A percentile compares a stretch with the other conserved stretches of the same genome.
Evolutionary conservation across 2,329 filamentous ascomycete species (phyloP).

Genomic region (Diaporthe sp.): DNA sequence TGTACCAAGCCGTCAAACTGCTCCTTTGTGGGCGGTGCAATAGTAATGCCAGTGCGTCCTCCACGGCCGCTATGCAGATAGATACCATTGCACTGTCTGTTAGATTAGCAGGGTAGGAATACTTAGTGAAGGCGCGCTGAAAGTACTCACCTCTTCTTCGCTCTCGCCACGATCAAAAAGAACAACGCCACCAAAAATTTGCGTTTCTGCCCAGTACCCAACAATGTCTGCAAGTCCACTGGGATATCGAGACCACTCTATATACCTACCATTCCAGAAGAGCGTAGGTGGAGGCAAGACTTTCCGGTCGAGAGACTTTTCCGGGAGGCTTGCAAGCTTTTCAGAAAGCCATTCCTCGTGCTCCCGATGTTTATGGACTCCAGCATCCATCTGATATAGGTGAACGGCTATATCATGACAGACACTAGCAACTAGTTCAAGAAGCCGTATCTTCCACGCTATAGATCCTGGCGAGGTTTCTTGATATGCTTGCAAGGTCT

Average conservation of each 20-base stretch:
- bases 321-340: background rate
- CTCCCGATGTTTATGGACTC: conserved; percentile 5
- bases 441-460: background rate
- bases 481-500: conserved; percentile 12
- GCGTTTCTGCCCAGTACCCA: conserved; percentile 1
- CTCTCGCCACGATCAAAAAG: conserved; percentile 13
- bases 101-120: background rate
- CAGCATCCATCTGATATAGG: conserved; percentile 3
- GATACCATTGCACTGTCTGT: background rate
- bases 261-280: background rate
- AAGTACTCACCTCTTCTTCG: conserved; percentile 15
- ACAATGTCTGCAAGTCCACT: conserved; percentile 6
- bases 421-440: background rate
- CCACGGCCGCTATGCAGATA: conserved; percentile 4
- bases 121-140: background rate
- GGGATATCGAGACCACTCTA: background rate
- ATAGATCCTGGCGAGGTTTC: background rate
- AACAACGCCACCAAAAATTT: conserved; percentile 12
- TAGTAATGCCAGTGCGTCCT: conserved; percentile 9
- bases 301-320: background rate
- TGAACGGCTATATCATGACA: conserved; percentile 4
- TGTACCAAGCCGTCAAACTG: background rate
- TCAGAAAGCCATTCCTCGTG: background rate
- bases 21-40: conserved; percentile 3
- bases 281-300: background rate